Base-by-base conservation (phyloP, 345 rosid species). In the Clarkia xantiana region DNA sequence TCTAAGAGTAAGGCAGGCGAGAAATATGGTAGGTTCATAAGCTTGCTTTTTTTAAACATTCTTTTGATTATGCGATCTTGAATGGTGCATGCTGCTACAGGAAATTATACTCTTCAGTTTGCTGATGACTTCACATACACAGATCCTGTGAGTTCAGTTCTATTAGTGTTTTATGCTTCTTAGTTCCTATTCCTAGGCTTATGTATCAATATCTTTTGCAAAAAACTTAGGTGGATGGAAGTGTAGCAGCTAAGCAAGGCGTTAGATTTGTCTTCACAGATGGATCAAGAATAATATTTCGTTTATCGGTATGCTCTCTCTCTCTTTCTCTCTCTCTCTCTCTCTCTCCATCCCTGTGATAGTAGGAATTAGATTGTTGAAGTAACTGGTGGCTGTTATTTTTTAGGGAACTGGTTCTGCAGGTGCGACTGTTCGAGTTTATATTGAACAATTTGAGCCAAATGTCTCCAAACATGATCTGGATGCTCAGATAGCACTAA, bases 361-460 rank as follows among this genome's bases (percentile, higher is more conserved):
- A 13, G 14, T 20, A 10, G 49, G 12, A 48, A 40, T 58, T 42
- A 58, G 17, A 45, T 14, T 42, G 6, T 22, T 43, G n/a, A 6
- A 49, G 40, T 18, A 40, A 20, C 41, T 3, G 7, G 9, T 10
- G 39, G 46, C 6, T 47, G n/a, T 38, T 17, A 12, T 50, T 39
- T 44, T 52, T 58, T 67, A 86, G 94, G 97, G 94, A 70, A 90
- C 94, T 59, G 95, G 97, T 55, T 83, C 95, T 44, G 91, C 94
- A 10, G 95, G 97, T 55, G 97, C 95, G 44, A 90, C 94, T 7
- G 70, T 86, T 58, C 75, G 94, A 68, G 57, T 80, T 56, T 91
- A 84, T 67, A 73, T 84, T 12, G 94, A 91, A 59, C 90, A 81
- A 53, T 86, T 75, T 52, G 82, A 84, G 72, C 81, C 82, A 17